Conservation (phyloP, 2,329 filamentous ascomycete genomes). For the Aspergillus pseudoviridinutans region DNA sequence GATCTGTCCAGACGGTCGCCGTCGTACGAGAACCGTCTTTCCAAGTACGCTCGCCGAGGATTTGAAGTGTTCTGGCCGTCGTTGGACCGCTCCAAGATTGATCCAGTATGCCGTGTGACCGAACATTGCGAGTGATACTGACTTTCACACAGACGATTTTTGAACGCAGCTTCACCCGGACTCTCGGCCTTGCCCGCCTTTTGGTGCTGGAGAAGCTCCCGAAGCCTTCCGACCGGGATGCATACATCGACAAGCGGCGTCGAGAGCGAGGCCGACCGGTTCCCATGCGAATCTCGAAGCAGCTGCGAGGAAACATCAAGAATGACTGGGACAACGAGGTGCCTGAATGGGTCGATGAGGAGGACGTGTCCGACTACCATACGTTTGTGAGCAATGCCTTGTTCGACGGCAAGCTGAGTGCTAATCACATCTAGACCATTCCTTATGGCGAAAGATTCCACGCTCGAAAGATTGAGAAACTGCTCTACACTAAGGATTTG, state of each 20-base stretch:
- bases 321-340: slow-evolving; percentile 73
- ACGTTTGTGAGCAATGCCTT: slow-evolving; percentile 55
- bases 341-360: slow-evolving; percentile 74
- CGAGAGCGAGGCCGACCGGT: slow-evolving; percentile 68
- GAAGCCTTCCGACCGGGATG: slow-evolving; percentile 62
- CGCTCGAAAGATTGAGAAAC: slow-evolving; percentile 65
- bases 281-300: slow-evolving; percentile 27
- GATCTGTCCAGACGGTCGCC: slow-evolving; percentile 76
- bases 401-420: background rate
- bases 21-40: slow-evolving; percentile 81
- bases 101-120: slow-evolving; percentile 49
- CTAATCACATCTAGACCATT: slow-evolving; percentile 25
- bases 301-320: slow-evolving; percentile 69
- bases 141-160: slow-evolving; percentile 60
- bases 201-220: slow-evolving; percentile 77
- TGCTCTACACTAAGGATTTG: slow-evolving; percentile 76
- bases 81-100: slow-evolving; percentile 69
- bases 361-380: slow-evolving; percentile 75
- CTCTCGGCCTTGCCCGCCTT: slow-evolving; percentile 71
- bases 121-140: background rate
- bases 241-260: slow-evolving; percentile 67
- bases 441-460: slow-evolving; percentile 37
- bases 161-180: slow-evolving; percentile 72
- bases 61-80: slow-evolving; percentile 80
- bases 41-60: slow-evolving; percentile 78